phyloP scores from a whole-genome alignment of 164 flowering plant species.

The Berberis vulgaris region DNA sequence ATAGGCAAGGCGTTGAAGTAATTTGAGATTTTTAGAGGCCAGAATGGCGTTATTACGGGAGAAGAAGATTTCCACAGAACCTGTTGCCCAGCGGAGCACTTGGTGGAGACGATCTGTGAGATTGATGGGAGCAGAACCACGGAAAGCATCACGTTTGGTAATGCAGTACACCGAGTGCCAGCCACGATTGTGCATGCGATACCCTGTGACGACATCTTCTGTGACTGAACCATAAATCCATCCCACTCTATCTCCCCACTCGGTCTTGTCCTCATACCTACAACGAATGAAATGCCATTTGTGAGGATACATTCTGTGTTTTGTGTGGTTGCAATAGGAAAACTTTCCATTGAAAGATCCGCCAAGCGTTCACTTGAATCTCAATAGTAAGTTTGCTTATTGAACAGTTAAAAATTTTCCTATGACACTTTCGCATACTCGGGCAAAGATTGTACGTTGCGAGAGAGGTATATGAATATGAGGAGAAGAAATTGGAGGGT shows the following conservation, averaged over 20 bases:
- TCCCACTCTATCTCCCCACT: conserved; percentile 83
- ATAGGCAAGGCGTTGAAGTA: conserved; percentile 66
- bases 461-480: too few relatives aligned
- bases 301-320: background rate
- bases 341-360: background rate
- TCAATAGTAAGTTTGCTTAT: background rate
- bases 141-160: conserved; percentile 72
- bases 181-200: conserved; percentile 84
- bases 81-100: conserved; percentile 81
- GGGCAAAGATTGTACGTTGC: too few relatives aligned
- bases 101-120: conserved; percentile 76
- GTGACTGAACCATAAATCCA: conserved; percentile 90
- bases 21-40: conserved; percentile 31
- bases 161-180: conserved; percentile 75
- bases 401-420: too few relatives aligned
- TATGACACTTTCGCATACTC: background rate
- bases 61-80: conserved; percentile 82
- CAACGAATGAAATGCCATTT: background rate
- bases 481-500: background rate
- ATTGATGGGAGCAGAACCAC: conserved; percentile 79
- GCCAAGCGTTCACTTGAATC: background rate
- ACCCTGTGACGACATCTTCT: conserved; percentile 84
- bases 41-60: conserved; percentile 69
- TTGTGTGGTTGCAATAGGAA: background rate
- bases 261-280: conserved; percentile 82